Percentiles rank a stretch among this genome's conserved stretches.
phyloP scores from a whole-genome alignment of 805 yeast genomes.

The Yamadazyma sp. region DNA sequence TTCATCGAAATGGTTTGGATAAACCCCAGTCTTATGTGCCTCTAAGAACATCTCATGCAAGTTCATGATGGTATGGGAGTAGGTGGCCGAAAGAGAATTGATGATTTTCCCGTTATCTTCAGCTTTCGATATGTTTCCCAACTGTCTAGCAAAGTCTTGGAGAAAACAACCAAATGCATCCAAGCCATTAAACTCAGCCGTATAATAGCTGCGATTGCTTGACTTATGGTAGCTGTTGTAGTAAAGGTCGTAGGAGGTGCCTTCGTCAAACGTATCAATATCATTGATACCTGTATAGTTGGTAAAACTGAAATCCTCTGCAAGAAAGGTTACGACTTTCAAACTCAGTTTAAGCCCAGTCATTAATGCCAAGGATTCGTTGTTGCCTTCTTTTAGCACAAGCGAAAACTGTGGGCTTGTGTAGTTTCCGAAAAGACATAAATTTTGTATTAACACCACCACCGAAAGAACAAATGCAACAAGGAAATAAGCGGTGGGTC shows the following conservation, averaged over 20 bases:
- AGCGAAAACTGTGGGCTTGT: constrained; percentile 14
- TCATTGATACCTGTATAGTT: constrained; percentile 19
- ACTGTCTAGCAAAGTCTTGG: constrained; percentile 50
- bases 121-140: constrained; percentile 40
- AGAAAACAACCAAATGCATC: constrained; percentile 49
- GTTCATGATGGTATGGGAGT: constrained; percentile 24
- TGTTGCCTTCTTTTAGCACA: constrained; percentile 14
- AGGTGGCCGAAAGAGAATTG: constrained; percentile 40
- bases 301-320: constrained; percentile 16
- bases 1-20: constrained; percentile 14
- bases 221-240: constrained; percentile 50
- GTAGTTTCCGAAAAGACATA: constrained; percentile 7
- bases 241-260: constrained; percentile 44
- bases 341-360: constrained; percentile 11
- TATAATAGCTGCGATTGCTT: constrained; percentile 17
- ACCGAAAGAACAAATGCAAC: constrained; percentile 15
- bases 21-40: constrained; percentile 13
- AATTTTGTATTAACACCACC: constrained; percentile 19
- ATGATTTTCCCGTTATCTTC: constrained; percentile 41
- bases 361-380: constrained; percentile 11
- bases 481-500: not conserved
- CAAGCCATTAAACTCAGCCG: constrained; percentile 31
- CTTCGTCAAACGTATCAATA: constrained; percentile 46
- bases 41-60: constrained; percentile 17
- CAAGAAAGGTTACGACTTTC: constrained; percentile 15